Base-by-base conservation (phyloP, 2,329 filamentous ascomycete genomes). In the Phoma sp. region DNA sequence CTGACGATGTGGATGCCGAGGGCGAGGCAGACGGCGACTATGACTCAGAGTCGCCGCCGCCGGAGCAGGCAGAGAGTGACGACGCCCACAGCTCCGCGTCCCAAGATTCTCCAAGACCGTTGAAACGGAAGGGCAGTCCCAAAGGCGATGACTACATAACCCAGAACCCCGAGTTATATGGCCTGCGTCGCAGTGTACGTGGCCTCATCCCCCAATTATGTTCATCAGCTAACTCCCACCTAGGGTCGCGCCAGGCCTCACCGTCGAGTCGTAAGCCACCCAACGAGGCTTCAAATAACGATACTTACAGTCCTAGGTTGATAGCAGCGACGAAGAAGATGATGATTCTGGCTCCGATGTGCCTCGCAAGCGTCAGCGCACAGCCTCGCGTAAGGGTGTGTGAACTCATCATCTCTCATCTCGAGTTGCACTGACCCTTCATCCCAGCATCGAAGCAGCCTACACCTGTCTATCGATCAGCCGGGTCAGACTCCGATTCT, bases 121-220 rank as follows among this genome's bases (percentile, higher is more conserved):
- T 53, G 44, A 96, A 96, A 81, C 89, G 92, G 62, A 86, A 82
- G 66, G 72, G 74, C 74, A 82, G 70, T 72, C 76, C 84, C 33
- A 86, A 88, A 46, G 90, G 95, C 66, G 90, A 95, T 66, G 89
- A 95, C 55, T 93, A 87, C 70, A 96, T 98, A 66, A 84, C 88
- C 67, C 89, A 91, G 70, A 96, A 99, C 69, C 95, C 95, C 39
- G 92, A 96, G 77, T 82, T 99, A 7, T 99, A 98, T 79, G 95
- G 95, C 42, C 82, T 99, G 64, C 87, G 95, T 66, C 86, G 95
- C 79, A 99, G 95, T 80, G 93, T 95, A 87, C 59, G 89, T 77
- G 54, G 37, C 51, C 60, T 55, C 53, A 14, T 24, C 36, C 46
- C 13, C 25, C 52, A 41, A 50, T 47, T 14, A 49, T 39, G 25